These are phyloP conservation scores for Asterochloris erici DNA, from an alignment of 139 green algal species.

Conservation along the genomic window DNA sequence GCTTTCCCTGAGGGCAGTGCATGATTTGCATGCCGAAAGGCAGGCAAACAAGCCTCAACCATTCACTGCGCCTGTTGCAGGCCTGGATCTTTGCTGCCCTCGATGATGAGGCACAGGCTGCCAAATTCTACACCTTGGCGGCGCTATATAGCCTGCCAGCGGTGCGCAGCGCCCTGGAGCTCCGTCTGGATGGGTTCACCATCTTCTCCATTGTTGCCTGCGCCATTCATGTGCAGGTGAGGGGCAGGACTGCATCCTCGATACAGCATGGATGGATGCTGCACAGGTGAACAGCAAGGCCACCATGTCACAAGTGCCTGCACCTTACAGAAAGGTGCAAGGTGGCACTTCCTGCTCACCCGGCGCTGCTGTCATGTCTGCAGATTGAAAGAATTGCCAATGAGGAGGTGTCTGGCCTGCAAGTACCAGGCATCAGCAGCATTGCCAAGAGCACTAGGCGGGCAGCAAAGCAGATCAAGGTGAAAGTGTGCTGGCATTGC, in stretches of 20 bases:
- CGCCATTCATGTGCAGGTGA: conserved; percentile 60
- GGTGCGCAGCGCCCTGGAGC: conserved; percentile 23
- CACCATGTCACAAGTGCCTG: no score
- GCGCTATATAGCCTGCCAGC: conserved; percentile 62
- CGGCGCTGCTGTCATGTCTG: neutral
- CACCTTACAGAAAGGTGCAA: no score
- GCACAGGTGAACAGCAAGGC: no score
- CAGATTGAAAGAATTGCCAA: conserved; percentile 32
- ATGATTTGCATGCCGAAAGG: no score
- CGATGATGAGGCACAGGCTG: conserved; percentile 38
- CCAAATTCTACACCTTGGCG: conserved; percentile 54
- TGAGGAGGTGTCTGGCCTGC: conserved; percentile 28
- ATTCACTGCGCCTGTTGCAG: conserved; percentile 23
- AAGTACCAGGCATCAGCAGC: conserved; percentile 9
- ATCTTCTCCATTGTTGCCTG: conserved; percentile 51
- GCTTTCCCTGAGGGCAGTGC: no score
- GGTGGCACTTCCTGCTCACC: no score
- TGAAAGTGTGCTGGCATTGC: neutral
- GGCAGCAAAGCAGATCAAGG: neutral
- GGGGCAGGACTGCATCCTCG: no score
- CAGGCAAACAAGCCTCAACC: no score
- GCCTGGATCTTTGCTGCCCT: conserved; percentile 68
- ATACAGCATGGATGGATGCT: no score
- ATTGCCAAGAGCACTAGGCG: neutral
- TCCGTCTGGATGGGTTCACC: conserved; percentile 38